Base-by-base conservation (phyloP, 305 asterid species). In the Withania somnifera region DNA sequence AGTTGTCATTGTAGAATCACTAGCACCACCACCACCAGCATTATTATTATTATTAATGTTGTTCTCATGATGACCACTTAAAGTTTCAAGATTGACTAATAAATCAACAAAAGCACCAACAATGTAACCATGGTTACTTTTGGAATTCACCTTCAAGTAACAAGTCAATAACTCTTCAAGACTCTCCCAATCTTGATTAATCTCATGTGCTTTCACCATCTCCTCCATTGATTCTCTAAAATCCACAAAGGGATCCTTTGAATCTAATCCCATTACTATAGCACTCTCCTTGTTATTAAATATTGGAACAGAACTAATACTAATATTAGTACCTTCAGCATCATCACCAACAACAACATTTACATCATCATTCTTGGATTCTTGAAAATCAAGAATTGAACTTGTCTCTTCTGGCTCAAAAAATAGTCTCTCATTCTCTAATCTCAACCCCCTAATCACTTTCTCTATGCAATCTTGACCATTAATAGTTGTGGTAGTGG, bases 221-320 rank as follows among this genome's bases (percentile, higher is more conserved):
- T 94, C 98, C 89, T 84, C 94, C 98, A 94, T 94, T 40, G 98
- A 94, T 2, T 80, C 86, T 82, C 90, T 84, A 89, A 94, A 94
- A 66, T 94, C 98, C 13, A 73, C 56, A 63, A 88, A 90, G 10
- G 98, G 98, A 83, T 94, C 93, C 22, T 67, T 50, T 11, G 98
- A 92, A 34, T 94, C 98, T 86, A 94, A 52, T 11, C 90, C 92
- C 91, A 88, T 24, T 36, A 4, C 40, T 36, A 36, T 36, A 36
- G 40, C 40, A 36, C 40, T 36, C 6, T 36, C 40, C 6, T 36
- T n/a, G n/a, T n/a, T 36, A 36, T 36, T 5, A 36, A 36, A 36
- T 36, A 36, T 36, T 34, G 87, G 91, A 8, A 77, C 2, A 68
- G 19, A 36, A 68, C 52, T 38, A 19, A 68, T n/a, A 36, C 0